Percentiles rank a stretch among this genome's conserved stretches.
These are phyloP conservation scores for Aspergillus cristatus DNA, from an alignment of 495 filamentous ascomycete genomes.

Conservation along the genomic window DNA sequence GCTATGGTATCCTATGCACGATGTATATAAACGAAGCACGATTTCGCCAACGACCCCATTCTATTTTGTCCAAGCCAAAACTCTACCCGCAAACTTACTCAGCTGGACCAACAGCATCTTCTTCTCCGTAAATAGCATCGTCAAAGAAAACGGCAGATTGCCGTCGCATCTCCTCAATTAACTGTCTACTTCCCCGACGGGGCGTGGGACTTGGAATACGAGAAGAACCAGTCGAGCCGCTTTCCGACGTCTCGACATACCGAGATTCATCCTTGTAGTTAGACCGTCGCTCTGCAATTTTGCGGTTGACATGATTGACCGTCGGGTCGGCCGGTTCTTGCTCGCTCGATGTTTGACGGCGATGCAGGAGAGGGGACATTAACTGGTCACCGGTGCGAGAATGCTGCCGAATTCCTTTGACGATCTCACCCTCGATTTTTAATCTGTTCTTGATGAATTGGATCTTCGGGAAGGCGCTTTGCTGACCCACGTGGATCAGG, in stretches of 20 bases:
- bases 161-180: conserved; percentile 50
- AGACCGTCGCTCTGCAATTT: conserved; percentile 21
- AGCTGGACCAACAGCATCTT: no score
- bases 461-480: conserved; percentile 78
- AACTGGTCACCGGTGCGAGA: conserved; percentile 19
- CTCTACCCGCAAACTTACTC: no score
- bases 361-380: conserved; percentile 19
- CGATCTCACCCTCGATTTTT: conserved; percentile 70
- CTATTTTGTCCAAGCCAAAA: no score
- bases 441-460: conserved; percentile 83
- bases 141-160: conserved; percentile 57
- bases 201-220: conserved; percentile 16
- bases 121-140: conserved; percentile 34
- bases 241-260: conserved; percentile 15
- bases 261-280: conserved; percentile 16
- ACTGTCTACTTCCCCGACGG: conserved; percentile 24
- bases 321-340: conserved; percentile 13
- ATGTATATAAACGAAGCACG: no score
- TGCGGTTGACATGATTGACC: conserved; percentile 21
- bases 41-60: no score
- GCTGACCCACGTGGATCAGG: conserved; percentile 84
- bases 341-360: conserved; percentile 14
- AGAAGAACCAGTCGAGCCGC: conserved; percentile 17
- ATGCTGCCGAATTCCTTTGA: conserved; percentile 58
- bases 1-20: no score